These are phyloP conservation scores for Dendryphion nanum DNA, from an alignment of 2,329 filamentous ascomycete species.

Conservation along the genomic window DNA sequence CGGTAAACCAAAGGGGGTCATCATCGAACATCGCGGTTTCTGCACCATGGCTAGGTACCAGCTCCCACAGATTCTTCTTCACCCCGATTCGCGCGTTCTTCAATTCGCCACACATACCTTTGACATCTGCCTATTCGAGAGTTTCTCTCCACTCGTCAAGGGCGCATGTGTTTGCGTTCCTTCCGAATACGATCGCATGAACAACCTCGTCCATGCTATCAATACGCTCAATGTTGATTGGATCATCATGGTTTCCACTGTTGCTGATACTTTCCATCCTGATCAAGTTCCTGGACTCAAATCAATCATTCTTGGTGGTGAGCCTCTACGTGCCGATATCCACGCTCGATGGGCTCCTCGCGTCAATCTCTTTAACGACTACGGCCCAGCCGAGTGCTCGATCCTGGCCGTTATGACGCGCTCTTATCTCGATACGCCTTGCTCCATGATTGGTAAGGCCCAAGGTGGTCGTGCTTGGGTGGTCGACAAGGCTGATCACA, in stretches of 20 bases:
- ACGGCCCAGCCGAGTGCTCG: constrained; percentile 16
- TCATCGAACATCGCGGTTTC: constrained; percentile 37
- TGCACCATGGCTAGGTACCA: neutral
- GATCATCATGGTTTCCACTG: constrained; percentile 10
- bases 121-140: constrained; percentile 51
- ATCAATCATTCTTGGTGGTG: constrained; percentile 5
- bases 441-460: constrained; percentile 9
- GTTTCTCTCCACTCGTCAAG: constrained; percentile 47
- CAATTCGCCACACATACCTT: constrained; percentile 45
- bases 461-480: constrained; percentile 18
- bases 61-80: constrained; percentile 51
- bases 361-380: constrained; percentile 13
- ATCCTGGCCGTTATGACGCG: constrained; percentile 13
- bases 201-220: constrained; percentile 26
- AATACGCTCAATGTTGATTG: neutral
- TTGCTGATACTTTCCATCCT: constrained; percentile 30
- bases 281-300: constrained; percentile 11
- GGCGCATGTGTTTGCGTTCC: constrained; percentile 52
- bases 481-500: constrained; percentile 18
- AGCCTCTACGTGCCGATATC: constrained; percentile 5
- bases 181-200: constrained; percentile 51
- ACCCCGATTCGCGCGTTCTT: constrained; percentile 54
- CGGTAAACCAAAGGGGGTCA: constrained; percentile 53
- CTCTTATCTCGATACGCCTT: constrained; percentile 3
- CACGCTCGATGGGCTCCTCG: constrained; percentile 8